A percentile compares a stretch with the other conserved stretches of the same genome.
Evolutionary conservation across 2,329 filamentous ascomycete species (phyloP).

Genomic region (Aspergillus caelatus): DNA sequence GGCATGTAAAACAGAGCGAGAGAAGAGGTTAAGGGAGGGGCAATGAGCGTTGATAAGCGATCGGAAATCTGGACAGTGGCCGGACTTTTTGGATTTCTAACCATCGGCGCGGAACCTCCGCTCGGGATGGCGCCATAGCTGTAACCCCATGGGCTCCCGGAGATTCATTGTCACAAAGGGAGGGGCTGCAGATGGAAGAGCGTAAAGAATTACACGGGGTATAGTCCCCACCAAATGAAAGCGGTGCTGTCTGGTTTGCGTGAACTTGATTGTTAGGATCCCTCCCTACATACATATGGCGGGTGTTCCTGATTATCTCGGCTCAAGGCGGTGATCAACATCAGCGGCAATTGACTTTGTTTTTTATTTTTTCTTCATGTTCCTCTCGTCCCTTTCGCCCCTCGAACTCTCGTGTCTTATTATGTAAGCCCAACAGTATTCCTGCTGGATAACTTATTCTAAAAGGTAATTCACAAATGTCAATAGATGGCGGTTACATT

Average conservation of each 20-base stretch:
- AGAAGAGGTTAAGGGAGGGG: not conserved
- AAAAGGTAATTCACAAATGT: not conserved
- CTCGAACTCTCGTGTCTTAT: not conserved
- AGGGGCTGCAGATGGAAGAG: not conserved
- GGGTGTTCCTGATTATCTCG: not conserved
- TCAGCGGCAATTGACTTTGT: not conserved
- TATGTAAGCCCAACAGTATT: not conserved
- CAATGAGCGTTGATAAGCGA: not conserved
- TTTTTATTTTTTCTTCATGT: not conserved
- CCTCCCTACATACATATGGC: not conserved
- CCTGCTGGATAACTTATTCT: not conserved
- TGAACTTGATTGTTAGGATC: not conserved
- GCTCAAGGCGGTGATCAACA: not conserved
- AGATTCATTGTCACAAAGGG: not conserved
- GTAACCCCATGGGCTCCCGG: constrained; percentile 3
- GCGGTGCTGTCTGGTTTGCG: not conserved
- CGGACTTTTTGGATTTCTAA: constrained; percentile 13
- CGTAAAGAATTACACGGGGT: not conserved
- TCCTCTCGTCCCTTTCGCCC: not conserved
- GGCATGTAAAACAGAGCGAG: not conserved
- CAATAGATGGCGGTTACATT: not conserved
- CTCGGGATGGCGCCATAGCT: constrained; percentile 28
- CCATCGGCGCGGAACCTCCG: not conserved
- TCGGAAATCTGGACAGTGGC: not conserved
- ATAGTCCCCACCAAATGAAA: not conserved